Base-by-base conservation (phyloP, 305 asterid genomes). In the Fraxinus ornus region DNA sequence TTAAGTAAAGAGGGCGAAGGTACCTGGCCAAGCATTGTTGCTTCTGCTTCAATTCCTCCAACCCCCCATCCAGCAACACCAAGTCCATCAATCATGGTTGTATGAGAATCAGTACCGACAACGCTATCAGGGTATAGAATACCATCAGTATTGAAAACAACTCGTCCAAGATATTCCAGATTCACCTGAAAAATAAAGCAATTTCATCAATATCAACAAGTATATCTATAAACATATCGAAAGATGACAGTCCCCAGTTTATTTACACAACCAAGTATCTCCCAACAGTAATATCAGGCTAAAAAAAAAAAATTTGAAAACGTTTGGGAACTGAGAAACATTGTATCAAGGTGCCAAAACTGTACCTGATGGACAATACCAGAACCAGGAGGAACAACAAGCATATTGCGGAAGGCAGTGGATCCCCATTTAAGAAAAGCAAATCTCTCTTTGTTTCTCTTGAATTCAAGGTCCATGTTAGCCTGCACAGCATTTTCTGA, bases 391-490 rank as follows among this genome's bases (percentile, higher is more conserved):
- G 98, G 98, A 86, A 94, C 97, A 81, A 94, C 97, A 75, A 94
- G 98, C 98, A 94, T 94, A 81, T 94, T 94, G 80, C 33, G 89
- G 88, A 93, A 94, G 83, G 98, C 97, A 72, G 86, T 89, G 41
- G 98, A 93, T 35, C 98, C 97, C 98, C 98, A 94, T 79, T 93
- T 93, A 17, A 94, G 97, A 78, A 94, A 94, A 83, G 93, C 98
- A 91, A 94, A 94, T 80, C 98, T 94, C 88, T 94, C 98, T 57
- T 84, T 89, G 86, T 93, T 94, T 88, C 97, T 91, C 85, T 88
- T 84, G 78, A 94, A 94, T 79, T 94, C 97, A 84, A 89, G 85
- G 80, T 93, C 94, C 97, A 94, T 94, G 88, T 93, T 93, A 72
- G 91, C 93, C 82, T 93, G 93, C 83, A 91, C 90, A 35, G 95